Evolutionary conservation across 176 grass and related monocot genomes (phyloP).

Genomic region (Bromus sterilis): DNA sequence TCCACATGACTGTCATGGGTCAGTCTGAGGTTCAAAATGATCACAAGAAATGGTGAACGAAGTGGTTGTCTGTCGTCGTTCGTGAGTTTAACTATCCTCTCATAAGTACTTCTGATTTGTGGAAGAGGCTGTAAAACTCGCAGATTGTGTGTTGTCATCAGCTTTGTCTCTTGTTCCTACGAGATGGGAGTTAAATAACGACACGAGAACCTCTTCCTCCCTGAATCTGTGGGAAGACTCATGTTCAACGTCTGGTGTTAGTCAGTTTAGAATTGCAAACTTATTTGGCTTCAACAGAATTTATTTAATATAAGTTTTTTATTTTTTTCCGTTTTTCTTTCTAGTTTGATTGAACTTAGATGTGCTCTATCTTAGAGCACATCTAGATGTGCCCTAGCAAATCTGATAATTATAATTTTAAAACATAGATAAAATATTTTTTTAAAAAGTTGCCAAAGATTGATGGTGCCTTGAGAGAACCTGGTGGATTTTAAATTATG

Average conservation of each 20-base stretch:
- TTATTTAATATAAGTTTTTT: too few relatives aligned
- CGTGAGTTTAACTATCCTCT: constrained; percentile 49
- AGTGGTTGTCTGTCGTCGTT: background rate
- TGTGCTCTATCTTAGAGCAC: too few relatives aligned
- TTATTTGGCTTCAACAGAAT: background rate
- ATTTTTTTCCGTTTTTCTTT: too few relatives aligned
- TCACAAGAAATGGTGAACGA: background rate
- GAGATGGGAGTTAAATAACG: constrained; percentile 58
- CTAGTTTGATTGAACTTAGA: too few relatives aligned
- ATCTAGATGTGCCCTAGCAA: too few relatives aligned
- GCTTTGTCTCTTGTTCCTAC: constrained; percentile 29
- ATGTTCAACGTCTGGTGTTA: background rate
- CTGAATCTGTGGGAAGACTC: too few relatives aligned
- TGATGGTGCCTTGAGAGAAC: constrained; percentile 46
- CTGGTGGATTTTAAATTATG: background rate
- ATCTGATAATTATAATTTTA: too few relatives aligned
- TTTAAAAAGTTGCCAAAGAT: too few relatives aligned
- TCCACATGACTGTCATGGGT: constrained; percentile 12
- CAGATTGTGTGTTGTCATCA: constrained; percentile 51
- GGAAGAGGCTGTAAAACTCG: constrained; percentile 40
- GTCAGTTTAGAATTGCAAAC: too few relatives aligned
- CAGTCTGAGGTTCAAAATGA: background rate
- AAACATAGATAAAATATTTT: too few relatives aligned
- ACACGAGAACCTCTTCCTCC: constrained; percentile 7
- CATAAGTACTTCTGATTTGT: background rate